phyloP scores from a whole-genome alignment of 495 filamentous ascomycete genomes.

The Xylaria castorea region DNA sequence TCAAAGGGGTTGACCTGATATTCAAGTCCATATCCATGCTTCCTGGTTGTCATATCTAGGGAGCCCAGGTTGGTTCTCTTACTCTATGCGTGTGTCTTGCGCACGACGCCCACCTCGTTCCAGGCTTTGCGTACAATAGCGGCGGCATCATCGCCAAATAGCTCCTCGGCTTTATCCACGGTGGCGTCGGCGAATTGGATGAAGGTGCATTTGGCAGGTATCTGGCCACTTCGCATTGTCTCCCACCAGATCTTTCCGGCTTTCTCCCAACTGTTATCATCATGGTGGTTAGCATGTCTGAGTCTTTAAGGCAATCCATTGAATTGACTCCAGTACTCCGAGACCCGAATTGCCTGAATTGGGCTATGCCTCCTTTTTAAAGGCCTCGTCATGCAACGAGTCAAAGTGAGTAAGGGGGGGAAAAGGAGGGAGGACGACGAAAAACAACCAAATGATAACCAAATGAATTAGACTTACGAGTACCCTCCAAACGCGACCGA shows the following conservation, averaged over 20 bases:
- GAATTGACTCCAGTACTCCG: neutral
- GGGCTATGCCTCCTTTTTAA: neutral
- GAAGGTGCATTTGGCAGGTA: conserved; percentile 46
- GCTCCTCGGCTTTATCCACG: conserved; percentile 46
- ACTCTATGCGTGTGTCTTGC: conserved; percentile 32
- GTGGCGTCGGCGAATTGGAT: conserved; percentile 53
- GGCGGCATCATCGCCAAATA: conserved; percentile 45
- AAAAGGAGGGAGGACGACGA: neutral
- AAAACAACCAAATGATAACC: neutral
- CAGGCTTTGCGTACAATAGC: conserved; percentile 48
- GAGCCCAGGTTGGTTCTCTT: neutral
- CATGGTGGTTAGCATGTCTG: neutral
- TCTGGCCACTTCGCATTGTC: conserved; percentile 48
- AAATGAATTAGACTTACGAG: conserved; percentile 34
- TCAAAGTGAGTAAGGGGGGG: neutral
- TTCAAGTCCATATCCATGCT: neutral
- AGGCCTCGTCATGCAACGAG: neutral
- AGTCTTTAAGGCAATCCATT: neutral
- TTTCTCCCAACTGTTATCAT: conserved; percentile 51
- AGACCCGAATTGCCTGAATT: neutral
- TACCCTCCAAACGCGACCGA: conserved; percentile 54
- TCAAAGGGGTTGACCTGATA: neutral
- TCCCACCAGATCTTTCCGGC: conserved; percentile 60
- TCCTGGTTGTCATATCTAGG: neutral
- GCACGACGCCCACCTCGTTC: conserved; percentile 48